A percentile compares a stretch with the other conserved stretches of the same genome.
Conservation (phyloP, 345 rosid species). For the Pugionium cornutum region DNA sequence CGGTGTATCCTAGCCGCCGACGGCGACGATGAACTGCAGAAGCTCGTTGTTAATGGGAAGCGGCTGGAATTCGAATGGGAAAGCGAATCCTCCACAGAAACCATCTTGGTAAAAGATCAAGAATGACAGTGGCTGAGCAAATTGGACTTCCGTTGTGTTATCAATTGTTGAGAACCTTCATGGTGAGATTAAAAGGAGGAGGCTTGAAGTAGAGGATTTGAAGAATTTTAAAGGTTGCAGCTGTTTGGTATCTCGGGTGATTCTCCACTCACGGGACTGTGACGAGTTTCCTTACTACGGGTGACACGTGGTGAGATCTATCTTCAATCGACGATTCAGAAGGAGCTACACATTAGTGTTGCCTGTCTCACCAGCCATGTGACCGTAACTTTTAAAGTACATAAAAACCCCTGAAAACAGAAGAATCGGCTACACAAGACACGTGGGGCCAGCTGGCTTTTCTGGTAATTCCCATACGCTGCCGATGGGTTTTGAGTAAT, state of each 20-base stretch:
- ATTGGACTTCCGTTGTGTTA: not conserved
- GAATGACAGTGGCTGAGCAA: not conserved
- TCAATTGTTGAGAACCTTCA: slow-evolving; percentile 27
- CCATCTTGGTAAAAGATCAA: slow-evolving; percentile 45
- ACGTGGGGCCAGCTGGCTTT: slow-evolving; percentile 38
- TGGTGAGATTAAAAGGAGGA: slow-evolving; percentile 22
- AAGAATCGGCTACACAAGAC: slow-evolving; percentile 24
- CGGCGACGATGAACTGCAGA: slow-evolving; percentile 41
- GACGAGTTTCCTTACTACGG: not conserved
- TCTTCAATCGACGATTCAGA: slow-evolving; percentile 30
- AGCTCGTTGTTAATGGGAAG: slow-evolving; percentile 54
- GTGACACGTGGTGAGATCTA: slow-evolving; percentile 28
- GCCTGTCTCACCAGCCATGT: slow-evolving; percentile 42
- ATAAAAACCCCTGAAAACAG: not conserved
- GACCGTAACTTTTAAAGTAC: slow-evolving; percentile 38
- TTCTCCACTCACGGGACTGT: slow-evolving; percentile 34
- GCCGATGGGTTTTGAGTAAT: slow-evolving; percentile 15
- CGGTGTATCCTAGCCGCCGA: slow-evolving; percentile 56
- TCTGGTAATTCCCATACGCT: slow-evolving; percentile 23
- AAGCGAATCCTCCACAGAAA: slow-evolving; percentile 66
- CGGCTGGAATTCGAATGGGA: slow-evolving; percentile 59
- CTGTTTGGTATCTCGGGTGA: slow-evolving; percentile 37
- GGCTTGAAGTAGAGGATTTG: slow-evolving; percentile 12
- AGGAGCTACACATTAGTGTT: slow-evolving; percentile 12
- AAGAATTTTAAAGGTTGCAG: slow-evolving; percentile 33